Conservation (phyloP, 176 grass and related monocot genomes). For the Triticum turgidum region DNA sequence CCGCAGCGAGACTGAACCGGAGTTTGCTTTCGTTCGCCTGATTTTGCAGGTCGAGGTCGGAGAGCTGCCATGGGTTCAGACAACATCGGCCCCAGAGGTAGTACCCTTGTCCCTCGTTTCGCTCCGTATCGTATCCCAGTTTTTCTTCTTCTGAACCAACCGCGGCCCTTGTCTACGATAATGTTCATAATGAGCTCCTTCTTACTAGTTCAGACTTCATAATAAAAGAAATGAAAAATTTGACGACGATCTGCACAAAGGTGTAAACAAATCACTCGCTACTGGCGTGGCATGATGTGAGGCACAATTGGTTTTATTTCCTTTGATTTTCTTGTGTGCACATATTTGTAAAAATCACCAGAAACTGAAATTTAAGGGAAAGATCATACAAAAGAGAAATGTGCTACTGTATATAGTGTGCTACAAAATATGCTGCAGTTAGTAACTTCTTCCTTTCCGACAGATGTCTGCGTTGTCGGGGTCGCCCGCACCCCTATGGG, state of each 20-base stretch:
- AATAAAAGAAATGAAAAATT: no score
- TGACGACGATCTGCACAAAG: background rate
- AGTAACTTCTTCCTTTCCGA: constrained; percentile 14
- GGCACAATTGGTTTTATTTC: background rate
- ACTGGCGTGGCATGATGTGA: background rate
- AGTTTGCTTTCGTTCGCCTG: background rate
- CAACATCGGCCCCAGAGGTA: constrained; percentile 37
- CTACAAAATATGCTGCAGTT: background rate
- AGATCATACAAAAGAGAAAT: background rate
- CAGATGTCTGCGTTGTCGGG: constrained; percentile 92
- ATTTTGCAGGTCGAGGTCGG: background rate
- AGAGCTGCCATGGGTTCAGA: constrained; percentile 31
- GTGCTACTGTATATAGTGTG: background rate
- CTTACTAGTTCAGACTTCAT: background rate
- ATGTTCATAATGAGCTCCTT: background rate
- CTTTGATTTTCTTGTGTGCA: background rate
- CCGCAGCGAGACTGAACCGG: background rate
- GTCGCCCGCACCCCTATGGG: constrained; percentile 88
- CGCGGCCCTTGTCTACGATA: background rate
- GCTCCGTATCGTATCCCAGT: no score
- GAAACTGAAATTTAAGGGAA: background rate
- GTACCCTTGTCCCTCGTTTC: background rate
- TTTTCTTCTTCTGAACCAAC: background rate
- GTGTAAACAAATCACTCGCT: background rate
- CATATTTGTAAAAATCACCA: no score